Evolutionary conservation across 768 basidiomycete genomes (phyloP), one percentile per base, ranked within the genome.

Genomic region (Leccinum broughii): DNA sequence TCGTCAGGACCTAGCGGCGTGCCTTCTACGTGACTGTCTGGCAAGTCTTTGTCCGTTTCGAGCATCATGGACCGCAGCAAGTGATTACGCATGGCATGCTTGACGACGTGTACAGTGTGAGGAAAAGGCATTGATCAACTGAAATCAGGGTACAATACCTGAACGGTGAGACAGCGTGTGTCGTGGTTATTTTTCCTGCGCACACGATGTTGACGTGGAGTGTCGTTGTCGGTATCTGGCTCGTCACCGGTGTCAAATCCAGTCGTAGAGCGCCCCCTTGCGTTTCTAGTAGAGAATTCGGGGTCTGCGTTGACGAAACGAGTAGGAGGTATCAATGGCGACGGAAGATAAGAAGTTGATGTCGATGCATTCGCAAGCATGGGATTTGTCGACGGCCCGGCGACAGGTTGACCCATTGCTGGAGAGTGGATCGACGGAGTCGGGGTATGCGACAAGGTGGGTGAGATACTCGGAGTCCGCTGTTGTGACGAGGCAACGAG

Each of bases 71-170:
- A 71, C 44, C 76, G 80, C 51, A 86, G 72, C n/a, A 89, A 72
- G 66, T 90, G 90, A 52, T 74, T 73, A 13, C 89, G 86, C 79
- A 91, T 84, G 1, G 89, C 90, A 64, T 87, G 83, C 90, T 90
- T 66, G 35, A 58, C 26, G 56, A 52, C 35, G 2, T 51, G 48
- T 35, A 15, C 46, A 13, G 13, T 11, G 49, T 70, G n/a, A 71
- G 61, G 11, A 26, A 39, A 14, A 1, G 50, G 37, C 26, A 4
- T 2, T 3, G 7, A 15, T 32, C 51, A 14, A 26, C 55, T 10
- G 24, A 35, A 51, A 17, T 32, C 13, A 70, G 22, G 3, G 39
- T 15, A 5, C 39, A 60, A 77, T 71, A 88, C 89, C 69, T 89
- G 85, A 24, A 91, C 84, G 0, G 88, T 90, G 41, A 87, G 76